Percentiles rank a stretch among this genome's conserved stretches.
Conservation (phyloP, 2,329 filamentous ascomycete species). For the Talaromyces sp. region DNA sequence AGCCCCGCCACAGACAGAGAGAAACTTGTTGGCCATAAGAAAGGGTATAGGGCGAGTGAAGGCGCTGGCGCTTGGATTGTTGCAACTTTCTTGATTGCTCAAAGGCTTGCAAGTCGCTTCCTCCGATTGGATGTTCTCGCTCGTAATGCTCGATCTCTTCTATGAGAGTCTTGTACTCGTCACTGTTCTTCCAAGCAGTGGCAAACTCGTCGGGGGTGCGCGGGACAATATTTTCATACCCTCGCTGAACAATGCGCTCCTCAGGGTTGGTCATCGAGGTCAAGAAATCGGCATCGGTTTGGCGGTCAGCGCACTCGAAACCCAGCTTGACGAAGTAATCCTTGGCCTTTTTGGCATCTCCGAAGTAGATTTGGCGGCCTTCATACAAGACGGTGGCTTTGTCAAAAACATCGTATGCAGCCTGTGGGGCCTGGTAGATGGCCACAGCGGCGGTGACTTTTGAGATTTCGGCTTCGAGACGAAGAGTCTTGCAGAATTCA, state of each 20-base stretch:
- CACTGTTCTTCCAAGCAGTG: slow-evolving; percentile 50
- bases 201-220: slow-evolving; percentile 67
- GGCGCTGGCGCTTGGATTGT: slow-evolving; percentile 46
- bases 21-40: slow-evolving; percentile 69
- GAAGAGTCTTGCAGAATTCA: slow-evolving; percentile 51
- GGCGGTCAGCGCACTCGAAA: slow-evolving; percentile 62
- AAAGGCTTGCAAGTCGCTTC: slow-evolving; percentile 35
- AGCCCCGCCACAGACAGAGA: slow-evolving; percentile 77
- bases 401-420: slow-evolving; percentile 58
- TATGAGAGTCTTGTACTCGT: slow-evolving; percentile 38
- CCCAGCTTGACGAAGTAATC: slow-evolving; percentile 65
- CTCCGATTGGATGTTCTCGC: slow-evolving; percentile 36
- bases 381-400: slow-evolving; percentile 70
- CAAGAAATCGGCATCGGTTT: slow-evolving; percentile 67
- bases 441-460: slow-evolving; percentile 50
- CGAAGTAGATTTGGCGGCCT: slow-evolving; percentile 73
- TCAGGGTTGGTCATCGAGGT: slow-evolving; percentile 63
- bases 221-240: slow-evolving; percentile 60
- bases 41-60: slow-evolving; percentile 75
- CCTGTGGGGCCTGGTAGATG: slow-evolving; percentile 50
- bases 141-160: slow-evolving; percentile 42
- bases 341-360: slow-evolving; percentile 55
- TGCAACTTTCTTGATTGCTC: slow-evolving; percentile 37
- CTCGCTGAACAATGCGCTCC: slow-evolving; percentile 53
- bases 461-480: slow-evolving; percentile 45